Percentiles rank a stretch among this genome's conserved stretches.
Conservation (phyloP, 2,329 filamentous ascomycete species). For the Arthrobotrys megalospora region DNA sequence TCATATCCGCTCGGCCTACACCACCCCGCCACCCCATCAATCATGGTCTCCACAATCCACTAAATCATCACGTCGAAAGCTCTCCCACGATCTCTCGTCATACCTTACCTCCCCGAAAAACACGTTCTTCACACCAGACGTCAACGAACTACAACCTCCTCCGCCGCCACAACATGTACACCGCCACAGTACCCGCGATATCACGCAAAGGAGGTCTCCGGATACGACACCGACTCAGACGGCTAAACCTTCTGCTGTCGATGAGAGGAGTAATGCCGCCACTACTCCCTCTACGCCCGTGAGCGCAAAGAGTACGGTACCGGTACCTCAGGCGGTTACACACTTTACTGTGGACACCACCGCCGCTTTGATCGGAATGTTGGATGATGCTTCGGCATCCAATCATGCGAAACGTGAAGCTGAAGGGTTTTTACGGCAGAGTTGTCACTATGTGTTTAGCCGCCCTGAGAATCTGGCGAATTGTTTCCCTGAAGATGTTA, state of each 20-base stretch:
- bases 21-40: conserved; percentile 40
- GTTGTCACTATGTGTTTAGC: conserved; percentile 76
- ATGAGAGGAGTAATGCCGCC: conserved; percentile 18
- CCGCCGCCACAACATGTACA: conserved; percentile 43
- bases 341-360: conserved; percentile 73
- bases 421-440: conserved; percentile 76
- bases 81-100: conserved; percentile 56
- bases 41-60: conserved; percentile 44
- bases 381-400: conserved; percentile 59
- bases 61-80: conserved; percentile 47
- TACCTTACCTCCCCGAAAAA: conserved; percentile 64
- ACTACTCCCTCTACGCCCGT: conserved; percentile 62
- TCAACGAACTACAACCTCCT: conserved; percentile 47
- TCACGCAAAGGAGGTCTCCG: conserved; percentile 60
- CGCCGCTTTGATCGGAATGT: conserved; percentile 67
- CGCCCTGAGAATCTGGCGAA: conserved; percentile 72
- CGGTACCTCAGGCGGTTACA: conserved; percentile 73
- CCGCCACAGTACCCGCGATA: conserved; percentile 60
- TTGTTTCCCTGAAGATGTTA: conserved; percentile 76
- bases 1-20: conserved; percentile 27
- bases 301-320: conserved; percentile 66
- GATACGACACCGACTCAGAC: conserved; percentile 63
- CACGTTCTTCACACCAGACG: conserved; percentile 59
- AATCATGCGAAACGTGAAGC: conserved; percentile 68
- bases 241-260: conserved; percentile 53